These are phyloP conservation scores for Mycena pura DNA, from an alignment of 768 basidiomycete species.

Conservation along the genomic window DNA sequence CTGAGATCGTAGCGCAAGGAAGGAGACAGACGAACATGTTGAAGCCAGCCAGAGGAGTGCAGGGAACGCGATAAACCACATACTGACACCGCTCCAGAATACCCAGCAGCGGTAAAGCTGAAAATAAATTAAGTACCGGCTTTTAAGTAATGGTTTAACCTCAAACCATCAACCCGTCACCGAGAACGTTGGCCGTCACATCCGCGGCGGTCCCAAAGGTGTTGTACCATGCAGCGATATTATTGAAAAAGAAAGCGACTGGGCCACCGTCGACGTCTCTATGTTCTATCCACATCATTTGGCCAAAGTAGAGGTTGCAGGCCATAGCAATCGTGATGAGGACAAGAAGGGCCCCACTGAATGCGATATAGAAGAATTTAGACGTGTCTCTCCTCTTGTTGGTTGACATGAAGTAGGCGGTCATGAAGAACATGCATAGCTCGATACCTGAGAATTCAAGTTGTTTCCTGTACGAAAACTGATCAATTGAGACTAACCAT, in stretches of 20 bases:
- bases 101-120: constrained; percentile 42
- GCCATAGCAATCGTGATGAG: constrained; percentile 16
- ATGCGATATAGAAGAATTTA: constrained; percentile 12
- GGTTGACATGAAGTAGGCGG: constrained; percentile 10
- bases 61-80: constrained; percentile 23
- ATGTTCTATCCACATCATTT: constrained; percentile 10
- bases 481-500: not conserved
- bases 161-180: constrained; percentile 42
- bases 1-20: not conserved
- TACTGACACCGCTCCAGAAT: constrained; percentile 30
- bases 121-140: not conserved
- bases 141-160: not conserved
- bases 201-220: constrained; percentile 37
- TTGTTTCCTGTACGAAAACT: not conserved
- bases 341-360: constrained; percentile 1
- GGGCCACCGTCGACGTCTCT: constrained; percentile 38
- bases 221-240: constrained; percentile 38
- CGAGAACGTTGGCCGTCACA: constrained; percentile 38
- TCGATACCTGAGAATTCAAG: constrained; percentile 4
- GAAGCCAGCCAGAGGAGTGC: constrained; percentile 28
- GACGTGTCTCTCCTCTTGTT: not conserved
- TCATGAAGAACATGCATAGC: constrained; percentile 23
- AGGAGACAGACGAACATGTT: constrained; percentile 10
- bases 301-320: constrained; percentile 4
- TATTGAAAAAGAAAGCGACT: constrained; percentile 34